These are phyloP conservation scores for Neofusicoccum umdonicola DNA, from an alignment of 2,329 filamentous ascomycete species.

Conservation along the genomic window DNA sequence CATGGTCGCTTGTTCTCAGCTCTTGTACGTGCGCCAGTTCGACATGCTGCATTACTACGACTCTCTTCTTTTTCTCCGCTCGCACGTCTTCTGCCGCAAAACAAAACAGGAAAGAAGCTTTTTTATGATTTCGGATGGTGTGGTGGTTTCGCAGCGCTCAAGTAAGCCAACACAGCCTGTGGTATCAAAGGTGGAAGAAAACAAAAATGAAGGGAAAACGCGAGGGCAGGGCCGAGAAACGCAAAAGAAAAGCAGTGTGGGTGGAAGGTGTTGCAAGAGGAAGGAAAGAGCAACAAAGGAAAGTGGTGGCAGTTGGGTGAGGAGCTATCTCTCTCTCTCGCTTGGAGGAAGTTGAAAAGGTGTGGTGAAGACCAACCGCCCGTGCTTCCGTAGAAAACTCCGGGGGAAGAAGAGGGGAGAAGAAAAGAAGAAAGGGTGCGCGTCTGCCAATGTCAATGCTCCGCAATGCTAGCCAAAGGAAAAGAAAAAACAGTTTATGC, in stretches of 20 bases:
- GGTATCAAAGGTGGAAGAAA: slow-evolving; percentile 17
- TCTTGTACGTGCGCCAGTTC: background rate
- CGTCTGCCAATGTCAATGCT: slow-evolving; percentile 17
- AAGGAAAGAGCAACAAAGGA: slow-evolving; percentile 18
- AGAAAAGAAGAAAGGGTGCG: background rate
- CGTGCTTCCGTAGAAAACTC: slow-evolving; percentile 2
- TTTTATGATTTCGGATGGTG: slow-evolving; percentile 17
- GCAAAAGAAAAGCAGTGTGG: slow-evolving; percentile 3
- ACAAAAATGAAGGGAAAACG: background rate
- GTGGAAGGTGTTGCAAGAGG: slow-evolving; percentile 3
- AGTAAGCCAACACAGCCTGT: slow-evolving; percentile 19
- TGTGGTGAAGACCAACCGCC: slow-evolving; percentile 12
- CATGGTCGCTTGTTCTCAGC: background rate
- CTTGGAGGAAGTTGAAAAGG: slow-evolving; percentile 1
- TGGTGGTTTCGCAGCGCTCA: slow-evolving; percentile 17
- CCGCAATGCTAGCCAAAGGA: slow-evolving; percentile 19
- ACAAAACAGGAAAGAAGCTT: slow-evolving; percentile 10
- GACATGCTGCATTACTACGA: slow-evolving; percentile 15
- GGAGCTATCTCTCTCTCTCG: slow-evolving; percentile 11
- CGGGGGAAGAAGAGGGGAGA: background rate
- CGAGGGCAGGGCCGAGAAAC: slow-evolving; percentile 5
- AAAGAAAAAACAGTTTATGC: slow-evolving; percentile 13
- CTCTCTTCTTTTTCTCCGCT: slow-evolving; percentile 1
- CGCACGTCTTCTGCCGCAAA: background rate
- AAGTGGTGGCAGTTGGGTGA: slow-evolving; percentile 12